Evolutionary conservation across 1,139 yeast genomes (phyloP), one percentile per base, ranked within the genome.

Genomic region (Kodamaea sp.): DNA sequence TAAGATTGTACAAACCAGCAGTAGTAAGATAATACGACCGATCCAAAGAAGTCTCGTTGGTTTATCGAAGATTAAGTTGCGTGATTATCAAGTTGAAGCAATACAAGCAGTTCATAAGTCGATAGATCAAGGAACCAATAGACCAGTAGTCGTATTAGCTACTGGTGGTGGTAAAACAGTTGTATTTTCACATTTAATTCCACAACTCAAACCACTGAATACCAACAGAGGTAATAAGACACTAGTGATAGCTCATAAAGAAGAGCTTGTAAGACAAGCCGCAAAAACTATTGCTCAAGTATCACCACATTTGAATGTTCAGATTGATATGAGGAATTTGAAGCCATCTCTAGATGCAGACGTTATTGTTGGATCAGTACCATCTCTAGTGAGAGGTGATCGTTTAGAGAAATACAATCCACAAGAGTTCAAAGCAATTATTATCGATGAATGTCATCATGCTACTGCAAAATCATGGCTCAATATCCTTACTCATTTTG

Each of bases 141-240:
- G 95, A 35, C 77, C 89, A 1, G 97, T 94, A 0, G 89, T 88
- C 2, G 85, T 89, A 10, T 60, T 92, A 36, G 96, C 97, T 5
- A 92, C 97, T 0, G 98, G 98, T 0, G 94, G 96, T 11, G 98
- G 97, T 2, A 90, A 90, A 52, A 90, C 97, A 0, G 88, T 89
- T 11, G 81, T 90, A 1, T 87, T 90, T 55, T 68, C 92, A 2
- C 78, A 79, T 49, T 54, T 89, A 34, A 73, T 88, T 5, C 70
- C 77, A 0, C 59, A 65, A 30, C 62, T 87, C 9, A 50, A 58
- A 7, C 70, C 78, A 0, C 54, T 59, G 7, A 20, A 42, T 1
- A 42, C 51, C 0, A 30, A 37, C 1, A 42, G 54, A 25, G 81
- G 84, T 1, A 54, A 63, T 27, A 77, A 76, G 50, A 70, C 84